Evolutionary conservation across 805 yeast species (phyloP), one percentile per base, ranked within the genome.

Genomic region (Schwanniomyces yamadae): DNA sequence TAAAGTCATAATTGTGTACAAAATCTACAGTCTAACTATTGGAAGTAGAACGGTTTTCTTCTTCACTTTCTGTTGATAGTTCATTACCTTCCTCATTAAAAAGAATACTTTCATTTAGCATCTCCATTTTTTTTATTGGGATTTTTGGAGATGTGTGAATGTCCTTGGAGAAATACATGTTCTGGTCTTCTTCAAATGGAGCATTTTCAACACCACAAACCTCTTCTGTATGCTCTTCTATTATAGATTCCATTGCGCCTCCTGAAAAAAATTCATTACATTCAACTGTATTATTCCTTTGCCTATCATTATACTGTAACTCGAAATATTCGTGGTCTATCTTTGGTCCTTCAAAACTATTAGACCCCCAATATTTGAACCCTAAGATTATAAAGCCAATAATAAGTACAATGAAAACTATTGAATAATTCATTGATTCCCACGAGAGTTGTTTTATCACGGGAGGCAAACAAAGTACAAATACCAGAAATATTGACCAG

Each of bases 381-480:
- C 72, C 69, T 4, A 76, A 40, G 0, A 71, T 42, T 1, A 82
- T 75, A 25, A 80, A 67, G 1, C 63, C 46, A 0, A 75, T 45
- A n/a, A 78, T 61, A 1, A 69, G 44, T 0, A 67, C 42, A 43
- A 82, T 76, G 3, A 84, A 89, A 7, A 74, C 71, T n/a, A 78
- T 57, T 0, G 95, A 88, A 48, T 77, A 79, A 50, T 79, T 79
- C 83, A 79, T 78, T 27, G 54, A 44, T 28, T 38, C 30, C 66
- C 71, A 60, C 31, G 66, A 48, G 20, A 68, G 39, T 31, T 57
- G 42, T 41, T 58, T 63, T 33, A 83, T 63, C 32, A 78, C 78
- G 0, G 88, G 82, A 1, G 91, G 91, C 54, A 82, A 62, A 44
- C 88, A 82, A n/a, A 84, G 65, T 0, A 84, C 67, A 31, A 81